Conservation (phyloP, 2,329 filamentous ascomycete species). For the Didymella segeticola region DNA sequence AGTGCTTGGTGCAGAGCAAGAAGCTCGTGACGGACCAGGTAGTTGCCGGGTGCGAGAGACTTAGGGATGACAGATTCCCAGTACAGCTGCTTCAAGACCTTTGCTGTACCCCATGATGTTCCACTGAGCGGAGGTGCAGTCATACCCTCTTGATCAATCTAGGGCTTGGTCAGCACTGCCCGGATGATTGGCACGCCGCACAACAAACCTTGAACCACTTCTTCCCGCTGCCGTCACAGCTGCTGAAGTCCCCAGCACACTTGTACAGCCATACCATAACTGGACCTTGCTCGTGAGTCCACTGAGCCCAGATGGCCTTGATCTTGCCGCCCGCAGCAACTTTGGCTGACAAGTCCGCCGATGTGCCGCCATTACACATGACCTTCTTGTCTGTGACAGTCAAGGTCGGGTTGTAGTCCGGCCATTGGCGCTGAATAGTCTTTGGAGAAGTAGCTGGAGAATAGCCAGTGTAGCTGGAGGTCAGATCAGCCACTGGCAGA, state of each 20-base stretch:
- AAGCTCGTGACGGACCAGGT: constrained; percentile 59
- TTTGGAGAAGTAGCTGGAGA: constrained; percentile 56
- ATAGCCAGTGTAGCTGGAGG: constrained; percentile 59
- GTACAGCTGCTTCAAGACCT: constrained; percentile 56
- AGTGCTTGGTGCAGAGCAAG: constrained; percentile 63
- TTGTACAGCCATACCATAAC: constrained; percentile 64
- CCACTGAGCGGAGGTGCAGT: constrained; percentile 54
- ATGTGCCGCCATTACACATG: constrained; percentile 61
- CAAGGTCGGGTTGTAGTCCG: constrained; percentile 63
- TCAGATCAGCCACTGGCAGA: constrained; percentile 44
- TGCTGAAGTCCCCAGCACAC: constrained; percentile 56
- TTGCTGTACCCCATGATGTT: constrained; percentile 58
- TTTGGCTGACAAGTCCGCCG: constrained; percentile 52
- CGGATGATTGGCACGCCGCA: constrained; percentile 21
- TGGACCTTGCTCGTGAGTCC: constrained; percentile 65
- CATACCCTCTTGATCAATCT: constrained; percentile 61
- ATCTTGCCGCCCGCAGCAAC: constrained; percentile 59
- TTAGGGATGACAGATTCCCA: constrained; percentile 62
- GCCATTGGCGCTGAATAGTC: constrained; percentile 66
- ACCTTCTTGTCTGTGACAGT: constrained; percentile 58
- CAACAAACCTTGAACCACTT: constrained; percentile 63
- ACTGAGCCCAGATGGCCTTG: constrained; percentile 63
- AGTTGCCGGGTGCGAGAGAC: constrained; percentile 37
- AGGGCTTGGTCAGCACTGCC: not conserved
- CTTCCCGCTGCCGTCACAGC: constrained; percentile 60